Evolutionary conservation across 352 stramenopile species (phyloP).

Genomic region (Phytophthora constricta): DNA sequence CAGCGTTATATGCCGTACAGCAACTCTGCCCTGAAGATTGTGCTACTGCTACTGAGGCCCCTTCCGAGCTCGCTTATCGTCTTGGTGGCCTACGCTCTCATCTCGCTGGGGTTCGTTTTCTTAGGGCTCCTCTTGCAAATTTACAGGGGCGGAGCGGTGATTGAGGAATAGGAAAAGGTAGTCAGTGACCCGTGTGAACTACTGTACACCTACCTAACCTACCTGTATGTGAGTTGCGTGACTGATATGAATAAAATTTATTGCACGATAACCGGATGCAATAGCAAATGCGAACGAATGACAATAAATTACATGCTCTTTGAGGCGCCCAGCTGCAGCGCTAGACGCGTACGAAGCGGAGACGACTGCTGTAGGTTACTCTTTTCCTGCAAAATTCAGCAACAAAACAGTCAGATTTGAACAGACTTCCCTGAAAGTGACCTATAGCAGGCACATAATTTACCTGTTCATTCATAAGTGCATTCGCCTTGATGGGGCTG

Average conservation of each 20-base stretch:
- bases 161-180: background rate
- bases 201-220: no score
- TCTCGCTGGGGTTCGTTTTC: conserved; percentile 28
- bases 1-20: conserved; percentile 76
- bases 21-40: conserved; percentile 15
- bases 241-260: no score
- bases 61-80: conserved; percentile 30
- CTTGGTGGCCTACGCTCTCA: conserved; percentile 29
- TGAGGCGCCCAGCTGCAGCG: conserved; percentile 44
- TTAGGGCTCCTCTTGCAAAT: conserved; percentile 27
- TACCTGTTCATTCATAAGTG: conserved; percentile 54
- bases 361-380: conserved; percentile 30
- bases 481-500: conserved; percentile 61
- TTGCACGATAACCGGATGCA: background rate
- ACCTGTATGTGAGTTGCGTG: no score
- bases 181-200: background rate
- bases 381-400: conserved; percentile 23
- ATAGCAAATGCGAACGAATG: conserved; percentile 10
- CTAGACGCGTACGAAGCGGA: conserved; percentile 53
- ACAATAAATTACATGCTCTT: conserved; percentile 50
- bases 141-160: conserved; percentile 1
- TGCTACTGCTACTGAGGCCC: conserved; percentile 34
- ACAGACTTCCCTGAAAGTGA: background rate
- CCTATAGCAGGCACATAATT: background rate
- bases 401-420: background rate